Conservation (phyloP, 257 asterid species). For the Jasminum sambac region DNA sequence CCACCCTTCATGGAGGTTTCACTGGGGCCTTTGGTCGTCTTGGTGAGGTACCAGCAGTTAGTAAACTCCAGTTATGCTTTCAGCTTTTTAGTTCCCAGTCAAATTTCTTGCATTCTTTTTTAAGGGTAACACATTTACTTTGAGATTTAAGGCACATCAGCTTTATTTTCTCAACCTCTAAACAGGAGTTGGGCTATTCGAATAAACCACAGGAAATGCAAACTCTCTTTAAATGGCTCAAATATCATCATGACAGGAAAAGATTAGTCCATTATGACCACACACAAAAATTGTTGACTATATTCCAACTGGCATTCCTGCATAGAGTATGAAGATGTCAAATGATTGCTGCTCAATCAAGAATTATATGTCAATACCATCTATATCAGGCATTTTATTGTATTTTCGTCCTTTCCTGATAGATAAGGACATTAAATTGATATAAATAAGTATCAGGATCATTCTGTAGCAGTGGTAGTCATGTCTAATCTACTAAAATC, state of each 20-base stretch:
- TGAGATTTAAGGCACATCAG: slow-evolving; percentile 1
- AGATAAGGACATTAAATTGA: background rate
- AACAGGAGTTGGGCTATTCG: slow-evolving; percentile 11
- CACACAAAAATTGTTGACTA: background rate
- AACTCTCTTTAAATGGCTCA: slow-evolving; percentile 6
- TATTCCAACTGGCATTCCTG: slow-evolving; percentile 15
- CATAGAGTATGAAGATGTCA: slow-evolving; percentile 15
- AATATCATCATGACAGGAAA: background rate
- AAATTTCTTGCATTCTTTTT: slow-evolving; percentile 9
- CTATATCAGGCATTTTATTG: background rate
- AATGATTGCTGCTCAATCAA: background rate
- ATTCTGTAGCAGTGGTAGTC: slow-evolving; percentile 4
- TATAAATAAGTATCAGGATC: slow-evolving; percentile 19
- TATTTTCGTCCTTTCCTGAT: background rate
- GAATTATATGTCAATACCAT: slow-evolving; percentile 6
- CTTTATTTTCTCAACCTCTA: background rate
- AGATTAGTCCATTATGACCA: background rate
- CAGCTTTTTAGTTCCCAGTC: slow-evolving; percentile 5
- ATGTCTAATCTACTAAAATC: slow-evolving; percentile 8
- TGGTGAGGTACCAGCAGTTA: slow-evolving; percentile 68
- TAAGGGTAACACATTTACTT: slow-evolving; percentile 15
- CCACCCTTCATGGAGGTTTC: slow-evolving; percentile 85
- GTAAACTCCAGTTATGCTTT: slow-evolving; percentile 10
- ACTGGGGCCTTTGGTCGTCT: slow-evolving; percentile 96
- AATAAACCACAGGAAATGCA: background rate